Evolutionary conservation across 2,329 filamentous ascomycete species (phyloP).

Genomic region (Helicocarpus griseus): DNA sequence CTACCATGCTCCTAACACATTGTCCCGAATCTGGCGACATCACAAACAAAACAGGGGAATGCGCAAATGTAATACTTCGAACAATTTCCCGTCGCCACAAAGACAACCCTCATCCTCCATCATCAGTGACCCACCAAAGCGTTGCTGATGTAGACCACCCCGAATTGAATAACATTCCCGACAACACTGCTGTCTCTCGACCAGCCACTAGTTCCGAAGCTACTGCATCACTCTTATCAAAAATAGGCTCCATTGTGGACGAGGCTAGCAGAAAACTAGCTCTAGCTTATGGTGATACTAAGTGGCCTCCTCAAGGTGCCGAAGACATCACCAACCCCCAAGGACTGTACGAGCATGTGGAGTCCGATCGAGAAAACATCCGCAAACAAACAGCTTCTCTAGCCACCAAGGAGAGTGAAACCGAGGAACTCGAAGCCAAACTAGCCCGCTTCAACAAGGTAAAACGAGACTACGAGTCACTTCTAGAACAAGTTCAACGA

Average conservation of each 20-base stretch:
- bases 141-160: conserved; percentile 22
- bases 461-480: conserved; percentile 28
- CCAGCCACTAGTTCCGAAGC: conserved; percentile 36
- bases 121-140: conserved; percentile 47
- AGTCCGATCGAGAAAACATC: conserved; percentile 35
- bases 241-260: conserved; percentile 58
- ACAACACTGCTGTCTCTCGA: not conserved
- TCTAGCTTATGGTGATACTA: conserved; percentile 49
- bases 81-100: conserved; percentile 58
- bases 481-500: conserved; percentile 36
- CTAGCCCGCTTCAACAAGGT: conserved; percentile 31
- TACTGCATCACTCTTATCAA: conserved; percentile 59
- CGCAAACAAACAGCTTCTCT: conserved; percentile 30
- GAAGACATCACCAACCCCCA: conserved; percentile 34
- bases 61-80: conserved; percentile 75
- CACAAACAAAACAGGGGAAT: conserved; percentile 68
- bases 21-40: conserved; percentile 72
- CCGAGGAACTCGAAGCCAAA: conserved; percentile 27
- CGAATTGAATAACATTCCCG: not conserved
- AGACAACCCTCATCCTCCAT: conserved; percentile 58
- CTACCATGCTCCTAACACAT: conserved; percentile 58
- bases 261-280: conserved; percentile 65
- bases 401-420: conserved; percentile 27
- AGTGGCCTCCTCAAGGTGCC: conserved; percentile 44
- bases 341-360: conserved; percentile 31